Evolutionary conservation across 2,329 filamentous ascomycete genomes (phyloP).

Genomic region (Ploettnerulaceae sp.): DNA sequence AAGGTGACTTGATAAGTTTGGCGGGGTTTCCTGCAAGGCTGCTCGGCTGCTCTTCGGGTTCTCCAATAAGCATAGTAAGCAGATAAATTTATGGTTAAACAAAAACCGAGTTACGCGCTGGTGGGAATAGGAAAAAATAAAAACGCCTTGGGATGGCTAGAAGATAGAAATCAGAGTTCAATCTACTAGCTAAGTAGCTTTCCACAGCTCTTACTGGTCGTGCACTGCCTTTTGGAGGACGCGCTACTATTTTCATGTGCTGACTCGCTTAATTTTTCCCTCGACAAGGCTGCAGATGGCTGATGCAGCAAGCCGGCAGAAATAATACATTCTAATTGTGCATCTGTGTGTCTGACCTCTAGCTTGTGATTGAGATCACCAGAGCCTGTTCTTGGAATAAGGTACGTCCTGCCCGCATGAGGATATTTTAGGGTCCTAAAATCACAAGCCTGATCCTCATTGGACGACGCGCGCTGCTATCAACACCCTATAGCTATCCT

Average conservation of each 20-base stretch:
- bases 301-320: background rate
- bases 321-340: background rate
- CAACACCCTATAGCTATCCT: background rate
- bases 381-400: too few species aligned
- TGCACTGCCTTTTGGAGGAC: too few species aligned
- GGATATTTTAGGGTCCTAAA: too few species aligned
- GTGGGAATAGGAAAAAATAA: too few species aligned
- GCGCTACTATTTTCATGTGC: conserved; percentile 4
- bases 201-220: too few species aligned
- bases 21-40: conserved; percentile 3
- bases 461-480: background rate
- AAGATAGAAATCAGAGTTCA: too few species aligned
- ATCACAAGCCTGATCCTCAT: background rate
- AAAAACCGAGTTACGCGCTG: too few species aligned
- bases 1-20: background rate
- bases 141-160: too few species aligned
- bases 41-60: background rate
- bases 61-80: too few species aligned
- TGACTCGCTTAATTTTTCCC: conserved; percentile 3
- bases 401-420: too few species aligned
- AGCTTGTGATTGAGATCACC: background rate
- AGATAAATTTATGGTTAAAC: too few species aligned
- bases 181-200: too few species aligned
- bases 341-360: background rate
- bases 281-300: conserved; percentile 5